Conservation (phyloP, 805 yeast species). For the Nematodospora valgi region DNA sequence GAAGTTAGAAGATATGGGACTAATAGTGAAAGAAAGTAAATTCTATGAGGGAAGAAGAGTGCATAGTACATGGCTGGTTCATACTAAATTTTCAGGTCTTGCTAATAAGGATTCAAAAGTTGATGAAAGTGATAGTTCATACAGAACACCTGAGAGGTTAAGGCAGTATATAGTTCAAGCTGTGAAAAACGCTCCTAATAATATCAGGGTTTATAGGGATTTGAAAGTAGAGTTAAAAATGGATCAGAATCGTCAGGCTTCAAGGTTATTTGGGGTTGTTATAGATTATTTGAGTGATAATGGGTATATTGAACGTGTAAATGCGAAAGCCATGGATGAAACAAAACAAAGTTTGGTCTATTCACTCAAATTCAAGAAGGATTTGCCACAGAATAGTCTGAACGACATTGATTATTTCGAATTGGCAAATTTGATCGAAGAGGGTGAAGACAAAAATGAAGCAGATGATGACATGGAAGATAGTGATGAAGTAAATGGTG, state of each 20-base stretch:
- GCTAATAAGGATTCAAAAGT: neutral
- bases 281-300: conserved; percentile 42
- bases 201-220: conserved; percentile 58
- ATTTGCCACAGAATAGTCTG: conserved; percentile 46
- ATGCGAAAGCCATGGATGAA: conserved; percentile 40
- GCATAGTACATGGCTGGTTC: conserved; percentile 52
- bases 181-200: conserved; percentile 56
- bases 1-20: conserved; percentile 46
- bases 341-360: conserved; percentile 26
- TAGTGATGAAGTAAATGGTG: conserved; percentile 22
- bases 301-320: conserved; percentile 48
- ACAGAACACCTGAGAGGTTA: conserved; percentile 27
- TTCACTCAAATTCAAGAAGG: conserved; percentile 40
- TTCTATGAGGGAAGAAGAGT: conserved; percentile 40
- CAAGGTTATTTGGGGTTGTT: conserved; percentile 48
- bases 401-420: conserved; percentile 44
- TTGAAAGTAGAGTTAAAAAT: conserved; percentile 56
- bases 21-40: conserved; percentile 40
- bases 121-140: conserved; percentile 7
- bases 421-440: conserved; percentile 12
- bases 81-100: conserved; percentile 40
- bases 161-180: conserved; percentile 42
- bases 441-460: conserved; percentile 13
- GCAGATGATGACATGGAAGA: conserved; percentile 21
- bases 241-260: conserved; percentile 34